Percentiles rank a stretch among this genome's conserved stretches.
phyloP scores from a whole-genome alignment of 208 protist species.

The Leishmania aethiopica region DNA sequence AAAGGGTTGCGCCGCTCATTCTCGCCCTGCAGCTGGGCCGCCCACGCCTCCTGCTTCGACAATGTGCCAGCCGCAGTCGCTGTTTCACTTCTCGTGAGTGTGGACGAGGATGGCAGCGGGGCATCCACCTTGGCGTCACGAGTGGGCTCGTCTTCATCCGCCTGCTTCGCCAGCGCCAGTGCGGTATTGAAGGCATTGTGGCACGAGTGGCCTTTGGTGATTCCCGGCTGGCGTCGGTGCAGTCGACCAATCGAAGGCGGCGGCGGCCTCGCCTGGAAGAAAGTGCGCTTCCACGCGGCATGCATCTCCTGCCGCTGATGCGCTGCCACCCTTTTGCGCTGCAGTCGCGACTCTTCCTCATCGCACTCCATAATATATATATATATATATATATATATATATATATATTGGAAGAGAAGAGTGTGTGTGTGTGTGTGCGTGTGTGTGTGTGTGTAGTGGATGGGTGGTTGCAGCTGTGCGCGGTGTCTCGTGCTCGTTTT shows the following conservation, averaged over 20 bases:
- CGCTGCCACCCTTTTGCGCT: constrained; percentile 34
- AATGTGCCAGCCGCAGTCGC: background rate
- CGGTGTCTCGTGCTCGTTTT: background rate
- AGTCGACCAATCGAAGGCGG: constrained; percentile 56
- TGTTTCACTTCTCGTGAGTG: background rate
- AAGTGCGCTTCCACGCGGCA: constrained; percentile 69
- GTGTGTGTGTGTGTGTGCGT: background rate
- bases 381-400: no score
- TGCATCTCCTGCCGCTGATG: constrained; percentile 51
- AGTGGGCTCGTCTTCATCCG: background rate
- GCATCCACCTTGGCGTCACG: background rate
- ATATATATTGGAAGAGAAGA: background rate
- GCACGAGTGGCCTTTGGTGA: constrained; percentile 21
- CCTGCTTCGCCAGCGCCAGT: constrained; percentile 4
- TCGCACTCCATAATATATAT: background rate
- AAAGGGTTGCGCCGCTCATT: constrained; percentile 41
- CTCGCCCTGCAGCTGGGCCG: constrained; percentile 27
- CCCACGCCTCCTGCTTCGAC: constrained; percentile 28
- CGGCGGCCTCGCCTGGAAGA: constrained; percentile 74
- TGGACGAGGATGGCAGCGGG: background rate
- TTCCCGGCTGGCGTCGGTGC: constrained; percentile 44
- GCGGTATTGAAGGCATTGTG: constrained; percentile 21
- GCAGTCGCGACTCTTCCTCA: constrained; percentile 13
- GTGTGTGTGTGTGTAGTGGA: background rate
- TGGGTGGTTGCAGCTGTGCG: background rate